These are phyloP conservation scores for Cryomyces minteri DNA, from an alignment of 495 filamentous ascomycete genomes.

Conservation along the genomic window DNA sequence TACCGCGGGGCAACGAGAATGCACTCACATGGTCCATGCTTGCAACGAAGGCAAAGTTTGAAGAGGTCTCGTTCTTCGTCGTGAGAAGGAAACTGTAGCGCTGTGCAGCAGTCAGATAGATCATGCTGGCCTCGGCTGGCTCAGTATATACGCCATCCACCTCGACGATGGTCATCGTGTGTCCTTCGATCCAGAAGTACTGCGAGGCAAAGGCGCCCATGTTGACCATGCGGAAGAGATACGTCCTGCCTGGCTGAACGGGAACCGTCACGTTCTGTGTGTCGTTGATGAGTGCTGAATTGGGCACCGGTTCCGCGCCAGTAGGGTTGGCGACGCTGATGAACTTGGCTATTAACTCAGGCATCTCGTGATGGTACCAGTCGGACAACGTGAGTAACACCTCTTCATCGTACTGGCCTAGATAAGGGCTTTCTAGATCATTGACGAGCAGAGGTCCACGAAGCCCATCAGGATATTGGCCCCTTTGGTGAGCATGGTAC, in stretches of 20 bases:
- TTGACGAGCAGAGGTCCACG: constrained; percentile 54
- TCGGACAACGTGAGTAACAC: constrained; percentile 42
- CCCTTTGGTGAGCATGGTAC: constrained; percentile 57
- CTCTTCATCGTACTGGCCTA: constrained; percentile 47
- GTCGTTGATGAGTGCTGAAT: constrained; percentile 37
- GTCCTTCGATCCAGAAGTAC: constrained; percentile 28
- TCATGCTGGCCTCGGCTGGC: constrained; percentile 34
- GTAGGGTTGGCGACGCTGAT: constrained; percentile 30
- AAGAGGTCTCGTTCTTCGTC: constrained; percentile 32
- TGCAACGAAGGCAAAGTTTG: constrained; percentile 52
- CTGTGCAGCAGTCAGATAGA: constrained; percentile 50
- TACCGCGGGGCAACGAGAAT: neutral
- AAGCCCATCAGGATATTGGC: constrained; percentile 61
- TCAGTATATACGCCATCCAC: constrained; percentile 54
- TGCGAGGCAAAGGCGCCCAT: constrained; percentile 28
- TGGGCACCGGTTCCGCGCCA: constrained; percentile 35
- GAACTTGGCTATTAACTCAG: constrained; percentile 24
- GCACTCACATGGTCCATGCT: constrained; percentile 31
- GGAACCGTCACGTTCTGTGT: constrained; percentile 35
- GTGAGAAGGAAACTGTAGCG: constrained; percentile 49
- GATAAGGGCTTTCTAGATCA: constrained; percentile 41
- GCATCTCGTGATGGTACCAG: constrained; percentile 36
- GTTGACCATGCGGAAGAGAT: constrained; percentile 62
- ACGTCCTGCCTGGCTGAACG: constrained; percentile 57
- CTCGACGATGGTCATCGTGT: constrained; percentile 47